phyloP scores from a whole-genome alignment of 2,329 filamentous ascomycete species.

The Pseudomassariella vexata region DNA sequence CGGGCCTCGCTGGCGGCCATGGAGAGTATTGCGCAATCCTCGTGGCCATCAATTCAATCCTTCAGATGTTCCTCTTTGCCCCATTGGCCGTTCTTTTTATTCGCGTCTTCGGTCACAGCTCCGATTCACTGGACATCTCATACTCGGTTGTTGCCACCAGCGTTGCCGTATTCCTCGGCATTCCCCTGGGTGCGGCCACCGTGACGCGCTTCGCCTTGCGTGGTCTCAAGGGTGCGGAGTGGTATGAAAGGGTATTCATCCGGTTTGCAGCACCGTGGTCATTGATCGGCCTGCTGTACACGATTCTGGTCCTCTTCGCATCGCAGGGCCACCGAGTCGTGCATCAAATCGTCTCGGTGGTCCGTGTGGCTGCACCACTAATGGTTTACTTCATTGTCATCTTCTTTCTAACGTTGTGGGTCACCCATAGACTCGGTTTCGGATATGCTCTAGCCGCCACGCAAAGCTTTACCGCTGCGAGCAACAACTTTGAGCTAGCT shows the following conservation, averaged over 20 bases:
- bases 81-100: slow-evolving; percentile 67
- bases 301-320: slow-evolving; percentile 79
- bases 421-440: slow-evolving; percentile 63
- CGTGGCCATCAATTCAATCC: slow-evolving; percentile 67
- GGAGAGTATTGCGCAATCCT: slow-evolving; percentile 77
- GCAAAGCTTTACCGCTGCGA: slow-evolving; percentile 83
- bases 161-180: slow-evolving; percentile 79
- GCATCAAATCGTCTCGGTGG: slow-evolving; percentile 75
- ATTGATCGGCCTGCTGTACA: slow-evolving; percentile 78
- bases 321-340: slow-evolving; percentile 73
- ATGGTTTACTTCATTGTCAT: slow-evolving; percentile 75
- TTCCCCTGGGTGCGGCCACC: slow-evolving; percentile 74
- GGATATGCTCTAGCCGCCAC: slow-evolving; percentile 66
- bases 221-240: slow-evolving; percentile 43
- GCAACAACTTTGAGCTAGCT: slow-evolving; percentile 89
- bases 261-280: slow-evolving; percentile 66
- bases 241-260: slow-evolving; percentile 68
- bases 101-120: slow-evolving; percentile 53
- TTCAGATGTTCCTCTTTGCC: slow-evolving; percentile 70
- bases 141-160: slow-evolving; percentile 71
- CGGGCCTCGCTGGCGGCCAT: slow-evolving; percentile 68
- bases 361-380: slow-evolving; percentile 75
- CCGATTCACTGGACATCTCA: slow-evolving; percentile 29
- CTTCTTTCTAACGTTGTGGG: slow-evolving; percentile 63
- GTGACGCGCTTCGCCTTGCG: slow-evolving; percentile 65